These are phyloP conservation scores for Tephrocybe sp. DNA, from an alignment of 768 basidiomycete species.

Conservation along the genomic window DNA sequence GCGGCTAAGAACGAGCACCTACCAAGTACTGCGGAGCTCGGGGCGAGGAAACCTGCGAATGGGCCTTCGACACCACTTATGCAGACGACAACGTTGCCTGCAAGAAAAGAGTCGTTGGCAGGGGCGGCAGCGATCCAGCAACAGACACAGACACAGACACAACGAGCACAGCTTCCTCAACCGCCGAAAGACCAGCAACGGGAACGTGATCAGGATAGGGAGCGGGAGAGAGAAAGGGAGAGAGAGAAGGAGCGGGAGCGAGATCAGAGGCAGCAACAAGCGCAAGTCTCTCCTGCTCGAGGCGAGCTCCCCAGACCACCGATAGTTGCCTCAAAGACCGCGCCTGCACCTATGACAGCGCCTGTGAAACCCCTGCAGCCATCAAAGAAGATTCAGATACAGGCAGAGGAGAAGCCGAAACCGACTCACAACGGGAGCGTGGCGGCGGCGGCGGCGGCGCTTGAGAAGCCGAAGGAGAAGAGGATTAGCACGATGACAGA, in stretches of 20 bases:
- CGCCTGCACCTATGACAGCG: conserved; percentile 49
- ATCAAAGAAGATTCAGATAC: conserved; percentile 69
- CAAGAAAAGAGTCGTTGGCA: conserved; percentile 51
- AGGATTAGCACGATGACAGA: conserved; percentile 97
- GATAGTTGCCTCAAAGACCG: conserved; percentile 45
- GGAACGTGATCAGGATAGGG: conserved; percentile 27
- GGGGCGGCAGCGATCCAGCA: conserved; percentile 25
- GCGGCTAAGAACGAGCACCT: conserved; percentile 52
- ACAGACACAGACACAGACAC: conserved; percentile 9
- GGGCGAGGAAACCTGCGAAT: conserved; percentile 60
- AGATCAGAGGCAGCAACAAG: conserved; percentile 8
- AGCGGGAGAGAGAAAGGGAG: conserved; percentile 19
- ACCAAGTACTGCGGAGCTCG: conserved; percentile 65
- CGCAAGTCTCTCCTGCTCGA: conserved; percentile 19
- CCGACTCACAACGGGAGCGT: conserved; percentile 44
- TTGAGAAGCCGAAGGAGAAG: conserved; percentile 80
- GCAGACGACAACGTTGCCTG: conserved; percentile 33
- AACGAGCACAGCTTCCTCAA: conserved; percentile 16
- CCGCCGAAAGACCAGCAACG: conserved; percentile 35
- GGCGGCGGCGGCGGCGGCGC: conserved; percentile 69
- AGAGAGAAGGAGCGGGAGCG: conserved; percentile 31
- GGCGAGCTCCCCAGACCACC: conserved; percentile 32
- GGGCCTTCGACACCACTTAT: conserved; percentile 40
- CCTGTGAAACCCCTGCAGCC: conserved; percentile 78
- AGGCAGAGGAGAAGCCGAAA: conserved; percentile 50